These are phyloP conservation scores for Pseudopithomyces chartarum DNA, from an alignment of 2,329 filamentous ascomycete genomes.

Conservation along the genomic window DNA sequence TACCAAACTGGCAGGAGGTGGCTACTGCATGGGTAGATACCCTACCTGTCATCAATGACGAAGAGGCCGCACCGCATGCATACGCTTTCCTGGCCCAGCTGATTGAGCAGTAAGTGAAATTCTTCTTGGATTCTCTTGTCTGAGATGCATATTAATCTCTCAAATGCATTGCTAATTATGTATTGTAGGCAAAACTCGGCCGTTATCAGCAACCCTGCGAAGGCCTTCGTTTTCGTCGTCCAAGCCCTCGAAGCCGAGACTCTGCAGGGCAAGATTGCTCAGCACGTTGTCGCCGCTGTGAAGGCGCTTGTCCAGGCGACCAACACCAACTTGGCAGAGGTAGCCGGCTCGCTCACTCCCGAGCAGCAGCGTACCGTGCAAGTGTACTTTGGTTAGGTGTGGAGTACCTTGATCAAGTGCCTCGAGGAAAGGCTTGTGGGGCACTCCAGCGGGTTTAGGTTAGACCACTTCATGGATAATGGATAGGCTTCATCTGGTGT, in stretches of 20 bases:
- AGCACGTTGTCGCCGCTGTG: constrained; percentile 74
- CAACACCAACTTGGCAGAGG: constrained; percentile 74
- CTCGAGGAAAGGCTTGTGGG: background rate
- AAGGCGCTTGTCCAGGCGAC: constrained; percentile 78
- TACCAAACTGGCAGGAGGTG: constrained; percentile 76
- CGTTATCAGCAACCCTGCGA: constrained; percentile 76
- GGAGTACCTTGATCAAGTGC: background rate
- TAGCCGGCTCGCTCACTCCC: constrained; percentile 75
- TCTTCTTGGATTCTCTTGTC: background rate
- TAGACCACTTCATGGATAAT: background rate
- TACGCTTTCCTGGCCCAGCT: constrained; percentile 90
- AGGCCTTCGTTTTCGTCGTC: constrained; percentile 83
- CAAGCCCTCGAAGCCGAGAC: constrained; percentile 91
- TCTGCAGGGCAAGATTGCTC: constrained; percentile 81
- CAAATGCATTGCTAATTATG: background rate
- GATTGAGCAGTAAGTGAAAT: constrained; percentile 82
- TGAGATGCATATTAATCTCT: background rate
- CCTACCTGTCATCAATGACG: constrained; percentile 89
- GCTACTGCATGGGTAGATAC: constrained; percentile 88
- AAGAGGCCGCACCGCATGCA: constrained; percentile 95
- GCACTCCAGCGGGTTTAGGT: background rate
- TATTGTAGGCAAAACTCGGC: constrained; percentile 76
- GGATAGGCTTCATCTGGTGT: background rate
- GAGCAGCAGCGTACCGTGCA: constrained; percentile 81
- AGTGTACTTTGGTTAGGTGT: constrained; percentile 71